phyloP scores from a whole-genome alignment of 352 stramenopile species.

The Globisporangium nodosum region DNA sequence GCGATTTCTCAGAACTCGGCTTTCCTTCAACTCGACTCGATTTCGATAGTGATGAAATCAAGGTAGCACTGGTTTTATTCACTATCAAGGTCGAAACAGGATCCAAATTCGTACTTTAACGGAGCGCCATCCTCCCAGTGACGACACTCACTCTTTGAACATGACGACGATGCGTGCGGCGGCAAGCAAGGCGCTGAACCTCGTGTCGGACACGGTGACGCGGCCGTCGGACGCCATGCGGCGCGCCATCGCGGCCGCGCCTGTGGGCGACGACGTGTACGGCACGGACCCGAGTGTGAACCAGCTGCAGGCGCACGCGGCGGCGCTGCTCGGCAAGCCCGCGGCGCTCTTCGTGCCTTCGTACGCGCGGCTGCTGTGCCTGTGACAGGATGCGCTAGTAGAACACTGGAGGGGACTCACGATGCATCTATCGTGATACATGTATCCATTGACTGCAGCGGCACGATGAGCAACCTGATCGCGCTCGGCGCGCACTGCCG shows the following conservation, averaged over 20 bases:
- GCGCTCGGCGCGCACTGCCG: slow-evolving; percentile 92
- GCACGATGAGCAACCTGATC: slow-evolving; percentile 98
- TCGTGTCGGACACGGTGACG: slow-evolving; percentile 97
- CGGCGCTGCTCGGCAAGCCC: slow-evolving; percentile 93
- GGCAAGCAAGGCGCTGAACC: slow-evolving; percentile 64
- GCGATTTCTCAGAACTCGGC: not conserved
- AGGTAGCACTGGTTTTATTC: not conserved
- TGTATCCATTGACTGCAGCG: slow-evolving; percentile 27
- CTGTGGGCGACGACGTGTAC: slow-evolving; percentile 76
- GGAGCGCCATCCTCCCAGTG: not conserved
- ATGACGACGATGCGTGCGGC: slow-evolving; percentile 2
- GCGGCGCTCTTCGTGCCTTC: slow-evolving; percentile 95
- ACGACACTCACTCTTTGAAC: not conserved
- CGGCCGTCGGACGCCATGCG: slow-evolving; percentile 90
- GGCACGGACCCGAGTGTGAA: slow-evolving; percentile 92
- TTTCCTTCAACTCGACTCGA: not conserved
- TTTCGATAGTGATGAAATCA: not conserved
- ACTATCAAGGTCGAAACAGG: not conserved
- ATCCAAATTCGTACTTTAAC: not conserved
- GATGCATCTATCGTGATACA: no score
- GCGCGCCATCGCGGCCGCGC: slow-evolving; percentile 75
- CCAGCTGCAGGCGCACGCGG: slow-evolving; percentile 88
- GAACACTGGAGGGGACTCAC: no score
- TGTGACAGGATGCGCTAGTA: no score
- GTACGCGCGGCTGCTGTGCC: slow-evolving; percentile 18